A percentile compares a stretch with the other conserved stretches of the same genome.
Conservation (phyloP, 768 basidiomycete genomes). For the Russula abietina region DNA sequence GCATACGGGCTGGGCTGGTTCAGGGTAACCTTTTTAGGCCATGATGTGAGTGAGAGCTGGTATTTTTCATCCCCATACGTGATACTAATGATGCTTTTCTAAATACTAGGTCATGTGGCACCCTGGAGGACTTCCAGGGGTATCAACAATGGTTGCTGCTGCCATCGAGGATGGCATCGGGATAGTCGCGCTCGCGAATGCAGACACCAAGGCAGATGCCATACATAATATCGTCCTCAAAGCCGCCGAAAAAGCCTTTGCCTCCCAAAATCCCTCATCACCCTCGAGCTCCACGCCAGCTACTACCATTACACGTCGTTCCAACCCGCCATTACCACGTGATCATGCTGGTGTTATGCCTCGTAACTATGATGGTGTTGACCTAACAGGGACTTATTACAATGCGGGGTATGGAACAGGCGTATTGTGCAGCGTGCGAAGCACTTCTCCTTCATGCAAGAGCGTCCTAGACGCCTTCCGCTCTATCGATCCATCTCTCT, state of each 20-base stretch:
- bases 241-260: not conserved
- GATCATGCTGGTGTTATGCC: not conserved
- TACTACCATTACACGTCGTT: not conserved
- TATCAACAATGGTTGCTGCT: constrained; percentile 31
- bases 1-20: constrained; percentile 44
- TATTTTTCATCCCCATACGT: not conserved
- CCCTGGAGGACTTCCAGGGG: constrained; percentile 33
- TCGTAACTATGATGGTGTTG: not conserved
- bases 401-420: too few relatives aligned
- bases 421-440: too few relatives aligned
- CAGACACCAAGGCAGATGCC: constrained; percentile 6
- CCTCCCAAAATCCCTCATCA: too few relatives aligned
- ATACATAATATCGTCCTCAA: not conserved
- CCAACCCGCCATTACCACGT: not conserved
- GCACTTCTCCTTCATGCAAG: too few relatives aligned
- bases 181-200: constrained; percentile 29
- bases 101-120: constrained; percentile 33
- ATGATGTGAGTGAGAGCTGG: constrained; percentile 33
- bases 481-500: not conserved
- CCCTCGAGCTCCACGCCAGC: not conserved
- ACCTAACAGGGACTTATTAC: too few relatives aligned
- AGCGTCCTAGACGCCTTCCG: too few relatives aligned
- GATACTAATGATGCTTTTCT: not conserved
- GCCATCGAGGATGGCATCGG: constrained; percentile 36
- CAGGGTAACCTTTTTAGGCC: constrained; percentile 35